phyloP scores from a whole-genome alignment of 2,329 filamentous ascomycete species.

The Aspergillus brasiliensis region DNA sequence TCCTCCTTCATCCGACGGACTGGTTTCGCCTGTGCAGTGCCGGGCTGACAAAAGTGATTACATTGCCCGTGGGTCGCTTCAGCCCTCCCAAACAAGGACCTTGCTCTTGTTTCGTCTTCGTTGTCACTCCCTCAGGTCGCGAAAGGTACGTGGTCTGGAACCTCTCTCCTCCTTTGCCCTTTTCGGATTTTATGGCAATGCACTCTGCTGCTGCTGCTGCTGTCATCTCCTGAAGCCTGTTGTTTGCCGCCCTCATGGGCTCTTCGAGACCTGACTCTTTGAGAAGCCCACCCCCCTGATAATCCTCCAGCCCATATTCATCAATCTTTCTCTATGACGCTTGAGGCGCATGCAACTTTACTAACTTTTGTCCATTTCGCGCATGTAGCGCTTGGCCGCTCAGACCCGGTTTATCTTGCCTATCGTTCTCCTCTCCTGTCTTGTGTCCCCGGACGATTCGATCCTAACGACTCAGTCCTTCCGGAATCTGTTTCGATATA shows the following conservation, averaged over 20 bases:
- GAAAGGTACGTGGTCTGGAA: constrained; percentile 30
- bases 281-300: constrained; percentile 12
- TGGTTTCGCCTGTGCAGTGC: constrained; percentile 22
- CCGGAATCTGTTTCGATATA: background rate
- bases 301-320: background rate
- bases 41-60: constrained; percentile 20
- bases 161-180: background rate
- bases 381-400: constrained; percentile 31
- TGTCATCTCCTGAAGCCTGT: constrained; percentile 1
- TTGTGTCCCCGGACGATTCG: constrained; percentile 12
- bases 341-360: constrained; percentile 8
- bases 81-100: constrained; percentile 16
- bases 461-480: constrained; percentile 14
- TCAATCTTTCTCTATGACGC: background rate
- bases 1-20: constrained; percentile 18
- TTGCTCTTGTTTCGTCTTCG: constrained; percentile 21
- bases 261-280: background rate
- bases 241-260: background rate
- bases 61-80: constrained; percentile 16
- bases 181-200: background rate
- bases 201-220: background rate
- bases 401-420: constrained; percentile 25
- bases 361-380: constrained; percentile 19
- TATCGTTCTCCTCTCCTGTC: constrained; percentile 14
- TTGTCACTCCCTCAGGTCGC: constrained; percentile 35